Conservation (phyloP, 2,329 filamentous ascomycete species). For the Beauveria sp. region DNA sequence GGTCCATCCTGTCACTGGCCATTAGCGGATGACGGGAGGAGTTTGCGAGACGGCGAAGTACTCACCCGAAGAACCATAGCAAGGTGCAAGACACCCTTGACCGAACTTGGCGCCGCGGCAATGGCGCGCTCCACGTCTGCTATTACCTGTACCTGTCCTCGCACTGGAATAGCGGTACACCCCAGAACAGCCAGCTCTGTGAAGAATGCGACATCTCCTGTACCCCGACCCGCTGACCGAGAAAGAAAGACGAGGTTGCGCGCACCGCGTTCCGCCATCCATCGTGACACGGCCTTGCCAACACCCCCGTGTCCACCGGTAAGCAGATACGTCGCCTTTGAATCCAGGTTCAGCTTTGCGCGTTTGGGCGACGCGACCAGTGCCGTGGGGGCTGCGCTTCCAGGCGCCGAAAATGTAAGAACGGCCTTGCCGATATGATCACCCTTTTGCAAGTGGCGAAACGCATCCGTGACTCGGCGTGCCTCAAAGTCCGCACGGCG, state of each 20-base stretch:
- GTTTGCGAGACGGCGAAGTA: conserved; percentile 24
- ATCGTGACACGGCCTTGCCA: conserved; percentile 13
- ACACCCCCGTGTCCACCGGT: conserved; percentile 18
- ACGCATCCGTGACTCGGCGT: conserved; percentile 14
- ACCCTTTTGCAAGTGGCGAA: conserved; percentile 16
- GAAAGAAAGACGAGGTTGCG: conserved; percentile 20
- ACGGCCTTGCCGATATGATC: conserved; percentile 17
- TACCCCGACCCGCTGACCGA: not conserved
- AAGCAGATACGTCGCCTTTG: conserved; percentile 15
- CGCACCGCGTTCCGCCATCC: conserved; percentile 19
- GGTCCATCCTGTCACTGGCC: too few species aligned
- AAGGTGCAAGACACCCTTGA: too few species aligned
- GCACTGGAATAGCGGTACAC: too few species aligned
- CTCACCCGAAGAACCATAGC: too few species aligned
- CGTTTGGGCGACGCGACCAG: not conserved
- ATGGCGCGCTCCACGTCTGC: too few species aligned
- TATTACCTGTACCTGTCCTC: too few species aligned
- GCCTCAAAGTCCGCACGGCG: conserved; percentile 12
- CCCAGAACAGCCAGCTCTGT: too few species aligned
- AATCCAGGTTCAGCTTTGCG: not conserved
- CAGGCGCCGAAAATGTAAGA: conserved; percentile 12
- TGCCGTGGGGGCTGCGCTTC: not conserved
- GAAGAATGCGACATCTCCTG: too few species aligned
- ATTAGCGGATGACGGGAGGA: too few species aligned
- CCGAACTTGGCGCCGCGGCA: too few species aligned